phyloP scores from a whole-genome alignment of 495 filamentous ascomycete species.

The Copromyces sp. region DNA sequence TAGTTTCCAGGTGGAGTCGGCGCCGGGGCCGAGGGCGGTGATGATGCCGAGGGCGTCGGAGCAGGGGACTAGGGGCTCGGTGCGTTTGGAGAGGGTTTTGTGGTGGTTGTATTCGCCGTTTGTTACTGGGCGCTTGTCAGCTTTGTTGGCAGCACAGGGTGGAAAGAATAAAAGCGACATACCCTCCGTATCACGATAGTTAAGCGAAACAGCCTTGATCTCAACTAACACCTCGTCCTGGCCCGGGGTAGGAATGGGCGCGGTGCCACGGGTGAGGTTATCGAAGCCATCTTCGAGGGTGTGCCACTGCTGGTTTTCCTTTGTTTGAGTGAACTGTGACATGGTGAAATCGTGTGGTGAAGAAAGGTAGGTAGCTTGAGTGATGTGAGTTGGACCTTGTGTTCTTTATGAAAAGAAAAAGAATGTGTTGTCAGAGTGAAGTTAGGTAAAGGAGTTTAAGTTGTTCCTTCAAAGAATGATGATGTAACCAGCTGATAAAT shows the following conservation, averaged over 20 bases:
- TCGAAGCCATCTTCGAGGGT: conserved; percentile 32
- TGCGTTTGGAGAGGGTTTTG: conserved; percentile 23
- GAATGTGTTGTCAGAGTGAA: neutral
- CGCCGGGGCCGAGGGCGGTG: conserved; percentile 13
- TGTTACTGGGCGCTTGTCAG: conserved; percentile 26
- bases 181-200: conserved; percentile 47
- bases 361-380: too few species aligned
- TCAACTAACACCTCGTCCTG: conserved; percentile 47
- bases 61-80: conserved; percentile 26
- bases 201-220: conserved; percentile 44
- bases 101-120: conserved; percentile 50
- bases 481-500: neutral
- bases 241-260: conserved; percentile 30
- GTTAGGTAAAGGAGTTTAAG: neutral
- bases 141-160: neutral
- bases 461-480: neutral
- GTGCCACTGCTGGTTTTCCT: neutral
- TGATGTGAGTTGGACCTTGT: neutral
- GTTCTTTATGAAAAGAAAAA: neutral
- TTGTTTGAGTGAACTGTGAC: neutral
- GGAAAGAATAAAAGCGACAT: conserved; percentile 4
- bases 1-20: conserved; percentile 12
- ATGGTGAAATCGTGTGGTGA: neutral
- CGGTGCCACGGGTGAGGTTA: conserved; percentile 32
- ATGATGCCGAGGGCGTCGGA: conserved; percentile 37